These are phyloP conservation scores for Pythium phragmiticola DNA, from an alignment of 352 stramenopile genomes.

Conservation along the genomic window DNA sequence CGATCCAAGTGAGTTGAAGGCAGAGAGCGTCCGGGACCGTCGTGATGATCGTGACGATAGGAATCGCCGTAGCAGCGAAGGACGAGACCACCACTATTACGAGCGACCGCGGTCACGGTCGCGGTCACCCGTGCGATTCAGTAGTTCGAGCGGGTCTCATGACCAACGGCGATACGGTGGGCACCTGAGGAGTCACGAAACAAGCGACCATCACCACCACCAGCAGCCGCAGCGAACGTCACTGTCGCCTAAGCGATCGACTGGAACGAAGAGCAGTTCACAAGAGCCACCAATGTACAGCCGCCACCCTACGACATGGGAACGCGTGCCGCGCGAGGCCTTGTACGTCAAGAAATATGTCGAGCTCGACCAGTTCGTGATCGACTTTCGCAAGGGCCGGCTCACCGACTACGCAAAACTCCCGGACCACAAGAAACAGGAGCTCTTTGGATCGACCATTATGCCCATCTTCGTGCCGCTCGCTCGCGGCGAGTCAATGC, in stretches of 20 bases:
- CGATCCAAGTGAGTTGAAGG: background rate
- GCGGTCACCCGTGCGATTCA: background rate
- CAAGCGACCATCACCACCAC: background rate
- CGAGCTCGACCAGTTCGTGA: conserved; percentile 13
- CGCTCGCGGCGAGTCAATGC: conserved; percentile 10
- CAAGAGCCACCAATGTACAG: background rate
- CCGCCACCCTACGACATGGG: background rate
- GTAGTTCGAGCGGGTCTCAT: background rate
- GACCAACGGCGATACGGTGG: background rate
- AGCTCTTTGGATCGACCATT: conserved; percentile 15
- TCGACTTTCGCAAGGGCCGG: background rate
- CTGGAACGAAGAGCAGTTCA: background rate
- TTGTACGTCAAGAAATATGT: conserved; percentile 18
- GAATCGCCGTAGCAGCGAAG: background rate
- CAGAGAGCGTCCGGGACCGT: background rate
- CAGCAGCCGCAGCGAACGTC: background rate
- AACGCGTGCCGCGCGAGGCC: background rate
- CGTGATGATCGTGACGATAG: background rate
- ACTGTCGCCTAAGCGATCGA: background rate
- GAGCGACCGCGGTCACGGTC: background rate
- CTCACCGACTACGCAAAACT: conserved; percentile 10
- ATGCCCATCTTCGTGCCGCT: conserved; percentile 21
- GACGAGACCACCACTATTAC: background rate
- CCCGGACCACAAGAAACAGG: background rate
- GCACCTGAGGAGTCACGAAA: too few relatives aligned